phyloP scores from a whole-genome alignment of 768 basidiomycete species.

The Suillus plorans region DNA sequence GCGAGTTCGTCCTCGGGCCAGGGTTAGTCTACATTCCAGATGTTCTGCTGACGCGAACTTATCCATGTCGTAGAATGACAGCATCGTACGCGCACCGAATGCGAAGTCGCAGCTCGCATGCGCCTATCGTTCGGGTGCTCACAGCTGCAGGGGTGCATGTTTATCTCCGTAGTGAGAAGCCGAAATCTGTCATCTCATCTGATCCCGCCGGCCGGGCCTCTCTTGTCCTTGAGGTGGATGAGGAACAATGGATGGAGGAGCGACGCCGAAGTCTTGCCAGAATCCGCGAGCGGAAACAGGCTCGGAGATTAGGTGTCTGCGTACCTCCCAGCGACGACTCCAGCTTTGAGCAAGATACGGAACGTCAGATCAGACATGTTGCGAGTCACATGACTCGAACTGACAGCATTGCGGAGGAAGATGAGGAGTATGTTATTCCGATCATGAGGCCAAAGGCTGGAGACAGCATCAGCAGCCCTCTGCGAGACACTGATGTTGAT shows the following conservation, averaged over 20 bases:
- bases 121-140: slow-evolving; percentile 69
- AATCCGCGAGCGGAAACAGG: slow-evolving; percentile 32
- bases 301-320: slow-evolving; percentile 30
- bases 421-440: slow-evolving; percentile 18
- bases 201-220: slow-evolving; percentile 10
- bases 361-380: slow-evolving; percentile 16
- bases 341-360: slow-evolving; percentile 12
- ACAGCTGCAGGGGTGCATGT: slow-evolving; percentile 52
- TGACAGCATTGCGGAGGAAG: slow-evolving; percentile 32
- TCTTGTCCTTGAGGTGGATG: slow-evolving; percentile 18
- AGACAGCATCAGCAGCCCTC: slow-evolving; percentile 1
- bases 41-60: slow-evolving; percentile 2
- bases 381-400: slow-evolving; percentile 27
- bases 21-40: slow-evolving; percentile 48
- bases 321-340: slow-evolving; percentile 14
- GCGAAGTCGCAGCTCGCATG: slow-evolving; percentile 72
- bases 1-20: slow-evolving; percentile 80
- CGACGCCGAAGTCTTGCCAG: slow-evolving; percentile 31
- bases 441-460: neutral
- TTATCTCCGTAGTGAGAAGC: slow-evolving; percentile 20
- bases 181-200: neutral
- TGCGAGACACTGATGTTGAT: slow-evolving; percentile 7
- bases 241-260: slow-evolving; percentile 37
- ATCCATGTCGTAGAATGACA: slow-evolving; percentile 42
- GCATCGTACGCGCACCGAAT: slow-evolving; percentile 85